Evolutionary conservation across 495 filamentous ascomycete species (phyloP).

Genomic region (Talaromyces wortmannii): DNA sequence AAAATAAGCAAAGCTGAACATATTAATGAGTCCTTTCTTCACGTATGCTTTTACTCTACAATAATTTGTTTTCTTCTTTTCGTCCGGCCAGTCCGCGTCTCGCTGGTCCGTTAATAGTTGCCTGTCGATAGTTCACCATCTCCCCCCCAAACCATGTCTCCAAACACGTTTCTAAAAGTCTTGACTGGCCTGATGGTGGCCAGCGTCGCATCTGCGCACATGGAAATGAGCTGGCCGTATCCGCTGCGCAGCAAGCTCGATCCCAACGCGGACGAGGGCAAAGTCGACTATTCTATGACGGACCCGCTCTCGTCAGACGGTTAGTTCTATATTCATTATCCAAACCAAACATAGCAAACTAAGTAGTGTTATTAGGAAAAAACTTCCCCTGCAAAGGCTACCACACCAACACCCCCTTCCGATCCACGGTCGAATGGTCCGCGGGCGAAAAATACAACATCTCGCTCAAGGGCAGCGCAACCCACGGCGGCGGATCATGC

Average conservation of each 20-base stretch:
- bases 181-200: not conserved
- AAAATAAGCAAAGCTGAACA: no score
- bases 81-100: no score
- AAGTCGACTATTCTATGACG: slow-evolving; percentile 7
- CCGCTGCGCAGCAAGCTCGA: slow-evolving; percentile 9
- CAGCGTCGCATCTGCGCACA: slow-evolving; percentile 5
- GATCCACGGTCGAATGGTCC: slow-evolving; percentile 5
- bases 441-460: slow-evolving; percentile 54
- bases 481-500: slow-evolving; percentile 35
- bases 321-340: not conserved
- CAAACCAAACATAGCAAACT: not conserved
- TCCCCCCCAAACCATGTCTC: not conserved
- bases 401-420: slow-evolving; percentile 17
- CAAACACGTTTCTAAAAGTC: not conserved
- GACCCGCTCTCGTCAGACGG: slow-evolving; percentile 3
- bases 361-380: slow-evolving; percentile 19
- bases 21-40: no score
- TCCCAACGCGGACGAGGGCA: not conserved
- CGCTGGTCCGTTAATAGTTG: no score
- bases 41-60: no score
- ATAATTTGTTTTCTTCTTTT: no score
- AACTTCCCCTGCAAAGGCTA: slow-evolving; percentile 71
- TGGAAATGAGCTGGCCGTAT: slow-evolving; percentile 11
- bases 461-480: slow-evolving; percentile 48
- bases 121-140: not conserved